Percentiles rank a stretch among this genome's conserved stretches.
Conservation (phyloP, 345 rosid species). For the Syzygium oleosum region DNA sequence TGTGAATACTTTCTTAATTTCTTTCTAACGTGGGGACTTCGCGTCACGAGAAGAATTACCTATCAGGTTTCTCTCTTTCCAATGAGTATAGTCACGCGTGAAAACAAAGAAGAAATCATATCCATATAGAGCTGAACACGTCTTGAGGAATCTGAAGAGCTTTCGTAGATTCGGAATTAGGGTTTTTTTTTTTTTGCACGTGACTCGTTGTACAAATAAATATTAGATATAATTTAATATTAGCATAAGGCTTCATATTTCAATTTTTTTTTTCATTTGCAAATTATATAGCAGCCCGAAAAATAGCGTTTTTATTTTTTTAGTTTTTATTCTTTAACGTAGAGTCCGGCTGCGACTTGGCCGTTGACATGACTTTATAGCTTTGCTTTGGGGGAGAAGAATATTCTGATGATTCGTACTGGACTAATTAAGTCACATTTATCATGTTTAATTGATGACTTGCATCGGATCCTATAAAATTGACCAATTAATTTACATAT, state of each 20-base stretch:
- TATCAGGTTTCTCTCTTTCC: too few relatives aligned
- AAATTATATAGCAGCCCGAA: not conserved
- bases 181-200: not conserved
- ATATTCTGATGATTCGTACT: not conserved
- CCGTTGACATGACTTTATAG: not conserved
- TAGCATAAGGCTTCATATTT: too few relatives aligned
- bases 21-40: not conserved
- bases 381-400: not conserved
- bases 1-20: not conserved
- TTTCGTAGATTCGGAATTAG: too few relatives aligned
- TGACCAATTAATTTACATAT: not conserved
- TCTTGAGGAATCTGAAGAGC: too few relatives aligned
- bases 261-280: not conserved
- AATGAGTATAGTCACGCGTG: too few relatives aligned
- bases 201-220: not conserved
- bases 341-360: not conserved
- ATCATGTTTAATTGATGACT: not conserved
- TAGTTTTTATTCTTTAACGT: not conserved
- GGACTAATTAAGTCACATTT: not conserved
- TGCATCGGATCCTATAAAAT: not conserved
- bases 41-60: fast-evolving
- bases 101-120: too few relatives aligned
- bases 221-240: too few relatives aligned
- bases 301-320: not conserved
- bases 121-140: too few relatives aligned